Evolutionary conservation across 352 stramenopile species (phyloP), one percentile per base, ranked within the genome.

Genomic region (Thalassiosira livingstoniorum): DNA sequence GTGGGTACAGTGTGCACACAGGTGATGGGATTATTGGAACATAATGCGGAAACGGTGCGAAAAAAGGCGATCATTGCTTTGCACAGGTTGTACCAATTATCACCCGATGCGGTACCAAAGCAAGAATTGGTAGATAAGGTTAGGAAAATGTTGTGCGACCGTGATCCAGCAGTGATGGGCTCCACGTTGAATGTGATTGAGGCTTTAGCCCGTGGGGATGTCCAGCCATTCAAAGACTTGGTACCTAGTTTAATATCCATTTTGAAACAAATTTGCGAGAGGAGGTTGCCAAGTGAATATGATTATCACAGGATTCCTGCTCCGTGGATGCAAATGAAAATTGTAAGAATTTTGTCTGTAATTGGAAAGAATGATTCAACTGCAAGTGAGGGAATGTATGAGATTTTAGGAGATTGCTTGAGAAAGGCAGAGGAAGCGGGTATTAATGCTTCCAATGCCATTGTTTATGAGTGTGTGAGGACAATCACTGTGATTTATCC

Each of bases 401-500:
- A 99, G 92, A 98, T 99, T 65, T 89, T 99, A 35, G 91, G 97
- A 60, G 97, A 99, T 73, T 97, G 98, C 53, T 98, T 99, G 95
- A 96, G 97, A 66, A 96, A 98, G 80, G 97, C 98, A 11, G 80
- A 87, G 23, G 98, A 99, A 90, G 98, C 97, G 11, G 97, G 98
- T 10, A 99, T 99, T 84, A 99, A 99, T 92, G 97, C 99, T 2
- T 98, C 97, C 39, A 99, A 99, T 91, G 98, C 98, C 18, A 98
- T 99, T 84, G 98, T 99, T 53, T 99, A 99, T 92, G 98, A 99
- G 87, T 99, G 97, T 85, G 96, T 99, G 62, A 94, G 97, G 71
- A 99, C 97, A 18, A 97, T 99, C 78, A 99, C 97, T 34, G 98
- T 94, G 7, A 99, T 99, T 87, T 99, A 99, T 94, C 98, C 98